These are phyloP conservation scores for Colletotrichum godetiae DNA, from an alignment of 2,329 filamentous ascomycete species.

Conservation along the genomic window DNA sequence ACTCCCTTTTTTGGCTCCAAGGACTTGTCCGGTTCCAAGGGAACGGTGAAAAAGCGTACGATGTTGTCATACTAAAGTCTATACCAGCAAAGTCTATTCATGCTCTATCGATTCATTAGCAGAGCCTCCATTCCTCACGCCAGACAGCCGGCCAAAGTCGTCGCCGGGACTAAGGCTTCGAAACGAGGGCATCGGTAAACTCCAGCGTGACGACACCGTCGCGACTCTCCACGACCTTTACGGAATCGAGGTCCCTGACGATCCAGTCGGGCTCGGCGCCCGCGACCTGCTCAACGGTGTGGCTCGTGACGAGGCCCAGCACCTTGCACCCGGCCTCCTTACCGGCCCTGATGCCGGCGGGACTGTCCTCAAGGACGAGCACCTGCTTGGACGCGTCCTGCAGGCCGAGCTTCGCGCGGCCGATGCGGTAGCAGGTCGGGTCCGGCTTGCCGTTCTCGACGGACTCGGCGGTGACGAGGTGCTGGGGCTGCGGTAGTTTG, in stretches of 20 bases:
- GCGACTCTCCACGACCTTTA: constrained; percentile 69
- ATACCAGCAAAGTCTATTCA: constrained; percentile 22
- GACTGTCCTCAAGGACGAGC: constrained; percentile 89
- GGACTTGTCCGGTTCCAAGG: background rate
- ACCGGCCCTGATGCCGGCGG: constrained; percentile 84
- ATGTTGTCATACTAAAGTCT: background rate
- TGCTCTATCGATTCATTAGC: constrained; percentile 31
- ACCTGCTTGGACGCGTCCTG: constrained; percentile 61
- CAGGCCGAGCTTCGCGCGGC: constrained; percentile 70
- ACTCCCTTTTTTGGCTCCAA: background rate
- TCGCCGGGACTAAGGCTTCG: background rate
- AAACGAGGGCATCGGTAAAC: constrained; percentile 69
- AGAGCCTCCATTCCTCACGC: constrained; percentile 34
- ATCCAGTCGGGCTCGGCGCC: constrained; percentile 90
- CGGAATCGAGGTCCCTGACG: constrained; percentile 80
- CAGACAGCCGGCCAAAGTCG: background rate
- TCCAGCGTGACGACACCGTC: constrained; percentile 74
- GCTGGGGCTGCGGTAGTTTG: constrained; percentile 71
- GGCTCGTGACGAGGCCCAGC: constrained; percentile 86
- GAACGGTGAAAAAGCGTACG: background rate
- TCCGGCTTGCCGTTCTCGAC: constrained; percentile 82
- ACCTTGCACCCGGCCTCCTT: constrained; percentile 90
- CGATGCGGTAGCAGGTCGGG: constrained; percentile 78
- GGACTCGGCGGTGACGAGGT: constrained; percentile 80
- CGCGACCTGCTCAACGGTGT: constrained; percentile 77